Base-by-base conservation (phyloP, 2,329 filamentous ascomycete species). In the Alternaria rosae region DNA sequence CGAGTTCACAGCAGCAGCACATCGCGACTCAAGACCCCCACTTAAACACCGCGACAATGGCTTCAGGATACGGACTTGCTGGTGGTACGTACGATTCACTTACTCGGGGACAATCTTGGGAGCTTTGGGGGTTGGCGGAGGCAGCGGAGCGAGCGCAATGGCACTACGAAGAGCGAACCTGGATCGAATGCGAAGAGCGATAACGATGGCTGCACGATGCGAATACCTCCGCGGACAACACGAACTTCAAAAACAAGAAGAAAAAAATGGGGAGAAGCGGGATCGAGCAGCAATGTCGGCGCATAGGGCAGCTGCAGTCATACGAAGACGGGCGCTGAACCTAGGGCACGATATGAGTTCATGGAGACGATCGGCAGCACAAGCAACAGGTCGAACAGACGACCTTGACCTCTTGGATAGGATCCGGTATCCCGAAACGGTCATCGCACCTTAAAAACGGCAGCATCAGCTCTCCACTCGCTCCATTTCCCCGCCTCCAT, bases 61-160 rank as follows among this genome's bases (percentile, higher is more conserved):
- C 92, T 82, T 94, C 92, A 76, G 92, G 92, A 83, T 94, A 89
- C 81, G 92, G 92, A 81, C 85, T 96, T 81, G 86, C 88, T 79
- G 92, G 92, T 82, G 92, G 92, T 93, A 84, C 74, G 89, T 84
- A 63, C 17, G 54, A 4, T 41, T 5, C 8, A 9, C 8, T 23
- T 41, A n/a, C 12, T 20, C 30, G 28, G 41, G 59, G 30, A 28
- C 11, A 38, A 25, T 12, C 9, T 12, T 20, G 23, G 56, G 23
- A 57, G 52, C 38, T 62, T 64, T 65, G 57, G 52, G 51, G 52
- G 43, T 53, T 32, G 43, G 57, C 54, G 55, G 63, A 63, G 56
- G 60, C 44, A 30, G 47, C 28, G 30, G 54, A 43, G 55, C 30
- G 50, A 47, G 54, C 30, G 60, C 69, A 73, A 73, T 73, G 69